These are phyloP conservation scores for Erodium texanum DNA, from an alignment of 441 rosid genomes.

Conservation along the genomic window DNA sequence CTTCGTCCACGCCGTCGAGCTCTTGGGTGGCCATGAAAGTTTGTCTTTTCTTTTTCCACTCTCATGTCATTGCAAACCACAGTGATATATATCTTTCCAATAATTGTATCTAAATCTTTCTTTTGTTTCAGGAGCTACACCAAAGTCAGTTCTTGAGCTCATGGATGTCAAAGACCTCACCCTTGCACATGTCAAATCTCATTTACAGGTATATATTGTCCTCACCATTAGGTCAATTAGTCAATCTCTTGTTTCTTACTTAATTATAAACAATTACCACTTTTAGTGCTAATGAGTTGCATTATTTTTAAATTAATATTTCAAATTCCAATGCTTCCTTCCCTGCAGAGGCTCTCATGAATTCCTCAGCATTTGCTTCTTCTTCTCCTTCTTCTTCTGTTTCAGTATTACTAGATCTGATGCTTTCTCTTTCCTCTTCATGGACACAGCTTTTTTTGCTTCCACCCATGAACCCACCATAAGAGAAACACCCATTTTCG, in stretches of 20 bases:
- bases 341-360: conserved; percentile 15
- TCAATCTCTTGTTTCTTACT: background rate
- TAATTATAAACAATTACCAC: background rate
- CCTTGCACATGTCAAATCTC: conserved; percentile 96
- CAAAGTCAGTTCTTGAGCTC: conserved; percentile 95
- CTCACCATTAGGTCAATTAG: background rate
- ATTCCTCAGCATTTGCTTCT: conserved; percentile 38
- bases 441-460: no score
- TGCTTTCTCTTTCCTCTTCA: conserved; percentile 12
- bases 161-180: conserved; percentile 99
- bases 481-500: conserved; percentile 8
- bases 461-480: conserved; percentile 53
- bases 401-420: conserved; percentile 38
- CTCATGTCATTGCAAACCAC: no score
- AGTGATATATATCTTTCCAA: no score
- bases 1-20: conserved; percentile 90
- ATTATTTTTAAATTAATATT: conserved; percentile 13
- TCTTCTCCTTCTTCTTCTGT: conserved; percentile 8
- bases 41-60: no score
- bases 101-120: no score
- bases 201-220: conserved; percentile 60
- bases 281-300: conserved; percentile 5
- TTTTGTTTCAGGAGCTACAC: conserved; percentile 74
- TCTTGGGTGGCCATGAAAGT: conserved; percentile 98
- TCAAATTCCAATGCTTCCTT: conserved; percentile 50